Evolutionary conservation across 164 flowering plant genomes (phyloP), one percentile per base, ranked within the genome.

Genomic region (Piper betle): DNA sequence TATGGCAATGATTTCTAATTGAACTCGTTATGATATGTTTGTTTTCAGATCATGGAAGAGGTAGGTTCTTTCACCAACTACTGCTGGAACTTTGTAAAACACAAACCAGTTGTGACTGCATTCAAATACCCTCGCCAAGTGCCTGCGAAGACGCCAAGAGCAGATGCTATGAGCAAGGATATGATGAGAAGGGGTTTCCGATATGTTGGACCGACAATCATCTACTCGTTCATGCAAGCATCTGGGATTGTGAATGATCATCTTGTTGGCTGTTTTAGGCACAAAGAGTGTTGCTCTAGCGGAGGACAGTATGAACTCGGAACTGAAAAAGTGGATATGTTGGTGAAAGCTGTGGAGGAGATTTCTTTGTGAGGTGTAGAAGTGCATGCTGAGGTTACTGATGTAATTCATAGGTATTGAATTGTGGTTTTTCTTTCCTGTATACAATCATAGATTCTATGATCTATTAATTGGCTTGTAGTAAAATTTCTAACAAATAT

Each of bases 171-270:
- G 9, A 91, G 97, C 84, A 88, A 88, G 74, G 91, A 91, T 69
- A 43, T 91, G 73, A 82, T 86, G 84, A 73, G 65, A 64, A 82
- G 94, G 62, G 97, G 97, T 37, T 88, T 91, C 73, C 85, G 88
- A 13, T 86, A 85, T 54, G 97, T 88, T 0, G 96, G 97, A 0
- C 91, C 88, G 0, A 81, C 90, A 1, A 81, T 86, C 11, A 70
- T 91, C 4, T 91, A 91, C 62, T 82, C 96, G 18, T 86, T 91
- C 80, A 84, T 91, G 94, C 94, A 91, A 67, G 94, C 74, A 0
- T 78, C 91, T 0, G 96, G 97, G 5, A 69, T 91, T 16, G 88
- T 81, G 33, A 91, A 88, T 20, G 91, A 85, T 64, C 97, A 91
- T 75, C 87, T 91, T 40, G 7, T 68, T 50, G 67, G 80, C 42